These are phyloP conservation scores for Murraya koenigii DNA, from an alignment of 345 rosid species.

Conservation along the genomic window DNA sequence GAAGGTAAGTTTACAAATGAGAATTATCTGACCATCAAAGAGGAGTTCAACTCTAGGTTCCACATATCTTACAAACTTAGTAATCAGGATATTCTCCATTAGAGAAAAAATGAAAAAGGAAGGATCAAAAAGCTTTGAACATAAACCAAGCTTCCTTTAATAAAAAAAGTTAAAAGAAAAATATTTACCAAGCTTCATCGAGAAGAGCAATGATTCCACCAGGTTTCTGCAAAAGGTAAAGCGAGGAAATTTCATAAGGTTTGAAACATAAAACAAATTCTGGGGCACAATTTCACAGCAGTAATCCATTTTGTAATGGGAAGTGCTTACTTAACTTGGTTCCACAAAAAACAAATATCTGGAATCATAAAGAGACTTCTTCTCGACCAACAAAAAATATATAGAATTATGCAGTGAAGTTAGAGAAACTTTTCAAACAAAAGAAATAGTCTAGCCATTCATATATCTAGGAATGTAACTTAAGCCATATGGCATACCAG, in stretches of 20 bases:
- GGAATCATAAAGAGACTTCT: not conserved
- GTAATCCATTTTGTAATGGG: not conserved
- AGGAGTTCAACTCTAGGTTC: constrained; percentile 1
- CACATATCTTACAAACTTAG: not conserved
- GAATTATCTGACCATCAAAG: constrained; percentile 2
- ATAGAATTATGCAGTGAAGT: not conserved
- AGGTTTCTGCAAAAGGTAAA: constrained; percentile 55
- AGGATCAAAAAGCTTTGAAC: not conserved
- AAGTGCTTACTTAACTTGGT: not conserved
- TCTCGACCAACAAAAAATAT: not conserved
- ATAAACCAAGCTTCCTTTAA: not conserved
- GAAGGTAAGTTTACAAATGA: constrained; percentile 11
- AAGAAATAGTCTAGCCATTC: not conserved
- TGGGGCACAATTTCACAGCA: not conserved
- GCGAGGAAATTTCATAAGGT: not conserved
- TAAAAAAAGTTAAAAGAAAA: not conserved
- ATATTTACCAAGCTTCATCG: constrained; percentile 83
- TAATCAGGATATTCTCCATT: not conserved
- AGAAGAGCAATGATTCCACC: constrained; percentile 82
- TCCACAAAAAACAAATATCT: not conserved
- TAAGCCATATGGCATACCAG: not conserved
- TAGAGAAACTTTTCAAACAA: not conserved
- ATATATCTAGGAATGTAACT: not conserved
- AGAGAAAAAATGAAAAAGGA: not conserved
- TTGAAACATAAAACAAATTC: not conserved